phyloP scores from a whole-genome alignment of 2,329 filamentous ascomycete species.

The Gyromitra esculenta region DNA sequence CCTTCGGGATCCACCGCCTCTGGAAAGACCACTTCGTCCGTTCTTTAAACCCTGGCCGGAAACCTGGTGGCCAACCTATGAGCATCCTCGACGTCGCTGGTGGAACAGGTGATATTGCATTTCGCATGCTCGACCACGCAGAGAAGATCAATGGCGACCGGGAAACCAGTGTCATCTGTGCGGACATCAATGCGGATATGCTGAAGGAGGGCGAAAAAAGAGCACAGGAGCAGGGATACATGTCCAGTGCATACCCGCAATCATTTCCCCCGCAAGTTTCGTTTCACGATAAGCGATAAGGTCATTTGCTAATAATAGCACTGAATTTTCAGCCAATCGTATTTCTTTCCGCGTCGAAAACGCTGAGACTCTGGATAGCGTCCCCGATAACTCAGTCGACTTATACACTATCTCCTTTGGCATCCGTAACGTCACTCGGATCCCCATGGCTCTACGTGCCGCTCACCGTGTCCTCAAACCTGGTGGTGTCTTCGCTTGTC shows the following conservation, averaged over 20 bases:
- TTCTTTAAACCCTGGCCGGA: slow-evolving; percentile 81
- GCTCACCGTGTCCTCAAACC: slow-evolving; percentile 90
- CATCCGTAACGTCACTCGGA: slow-evolving; percentile 96
- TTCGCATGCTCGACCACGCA: slow-evolving; percentile 91
- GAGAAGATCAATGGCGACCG: slow-evolving; percentile 81
- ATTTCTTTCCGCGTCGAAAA: slow-evolving; percentile 88
- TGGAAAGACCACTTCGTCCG: slow-evolving; percentile 99
- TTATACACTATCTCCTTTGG: slow-evolving; percentile 98
- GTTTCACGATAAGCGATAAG: slow-evolving; percentile 37
- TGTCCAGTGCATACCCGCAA: slow-evolving; percentile 30
- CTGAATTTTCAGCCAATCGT: slow-evolving; percentile 65
- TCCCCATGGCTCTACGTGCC: slow-evolving; percentile 81
- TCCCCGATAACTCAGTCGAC: slow-evolving; percentile 79
- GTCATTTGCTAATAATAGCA: slow-evolving; percentile 61
- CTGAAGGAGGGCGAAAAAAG: slow-evolving; percentile 86
- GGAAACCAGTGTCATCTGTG: slow-evolving; percentile 84
- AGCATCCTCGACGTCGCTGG: slow-evolving; percentile 94
- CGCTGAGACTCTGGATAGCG: slow-evolving; percentile 75
- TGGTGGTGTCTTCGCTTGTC: slow-evolving; percentile 92
- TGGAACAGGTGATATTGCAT: slow-evolving; percentile 96
- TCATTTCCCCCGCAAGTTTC: slow-evolving; percentile 15
- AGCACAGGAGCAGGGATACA: slow-evolving; percentile 66
- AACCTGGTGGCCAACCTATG: slow-evolving; percentile 63
- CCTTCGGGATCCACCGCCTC: slow-evolving; percentile 91
- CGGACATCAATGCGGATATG: slow-evolving; percentile 97